Percentiles rank a stretch among this genome's conserved stretches.
Evolutionary conservation across 768 basidiomycete genomes (phyloP).

Genomic region (Leccinellum rugosiceps): DNA sequence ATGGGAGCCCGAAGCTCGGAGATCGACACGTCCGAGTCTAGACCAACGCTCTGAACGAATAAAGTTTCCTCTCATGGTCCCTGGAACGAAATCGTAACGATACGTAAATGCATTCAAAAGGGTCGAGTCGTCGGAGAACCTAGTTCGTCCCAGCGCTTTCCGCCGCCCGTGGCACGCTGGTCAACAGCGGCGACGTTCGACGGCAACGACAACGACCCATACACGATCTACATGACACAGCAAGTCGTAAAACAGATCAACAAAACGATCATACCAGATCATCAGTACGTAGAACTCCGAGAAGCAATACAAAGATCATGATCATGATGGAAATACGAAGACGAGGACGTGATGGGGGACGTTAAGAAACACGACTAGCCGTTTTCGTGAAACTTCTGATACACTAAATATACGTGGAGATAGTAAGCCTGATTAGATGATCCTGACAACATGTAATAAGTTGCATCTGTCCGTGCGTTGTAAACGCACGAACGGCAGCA

Average conservation of each 20-base stretch:
- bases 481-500: conserved; percentile 5
- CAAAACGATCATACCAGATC: not conserved
- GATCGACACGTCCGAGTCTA: not conserved
- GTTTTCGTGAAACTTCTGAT: conserved; percentile 10
- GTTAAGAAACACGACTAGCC: not conserved
- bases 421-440: conserved; percentile 1
- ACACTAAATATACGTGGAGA: not conserved
- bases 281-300: not conserved
- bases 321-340: not conserved
- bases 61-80: not conserved
- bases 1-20: not conserved
- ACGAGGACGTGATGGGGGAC: not conserved
- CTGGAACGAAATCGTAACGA: not conserved
- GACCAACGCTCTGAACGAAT: not conserved
- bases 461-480: not conserved
- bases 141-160: not conserved
- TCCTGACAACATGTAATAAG: conserved; percentile 14
- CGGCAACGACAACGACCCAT: not conserved
- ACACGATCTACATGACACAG: not conserved
- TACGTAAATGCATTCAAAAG: not conserved
- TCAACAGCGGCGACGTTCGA: not conserved
- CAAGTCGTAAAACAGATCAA: conserved; percentile 2
- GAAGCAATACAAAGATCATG: not conserved
- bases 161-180: not conserved
- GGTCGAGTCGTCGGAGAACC: not conserved